Percentiles rank a stretch among this genome's conserved stretches.
These are phyloP conservation scores for Groenewaldozyma sp. DNA, from an alignment of 1,139 yeast genomes.

Conservation along the genomic window DNA sequence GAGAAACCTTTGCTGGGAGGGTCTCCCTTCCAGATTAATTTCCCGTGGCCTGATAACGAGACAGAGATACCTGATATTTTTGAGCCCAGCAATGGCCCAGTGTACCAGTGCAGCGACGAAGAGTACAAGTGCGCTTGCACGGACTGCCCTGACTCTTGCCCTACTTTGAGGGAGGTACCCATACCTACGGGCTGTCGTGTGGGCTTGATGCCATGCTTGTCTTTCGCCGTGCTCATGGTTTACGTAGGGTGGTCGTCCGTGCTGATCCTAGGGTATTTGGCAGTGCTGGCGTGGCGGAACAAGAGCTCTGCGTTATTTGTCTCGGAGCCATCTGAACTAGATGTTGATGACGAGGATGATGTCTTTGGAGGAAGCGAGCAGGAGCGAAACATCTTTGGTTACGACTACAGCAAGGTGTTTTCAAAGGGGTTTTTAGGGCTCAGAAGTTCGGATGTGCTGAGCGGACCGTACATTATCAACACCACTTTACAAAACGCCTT, in stretches of 20 bases:
- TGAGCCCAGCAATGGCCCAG: slow-evolving; percentile 28
- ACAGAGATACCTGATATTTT: slow-evolving; percentile 26
- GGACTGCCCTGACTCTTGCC: slow-evolving; percentile 80
- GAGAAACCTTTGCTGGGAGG: slow-evolving; percentile 92
- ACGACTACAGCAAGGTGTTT: slow-evolving; percentile 4
- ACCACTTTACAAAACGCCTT: slow-evolving; percentile 37
- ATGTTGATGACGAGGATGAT: slow-evolving; percentile 18
- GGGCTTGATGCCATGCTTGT: slow-evolving; percentile 63
- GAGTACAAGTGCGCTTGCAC: slow-evolving; percentile 81
- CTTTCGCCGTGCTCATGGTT: slow-evolving; percentile 47
- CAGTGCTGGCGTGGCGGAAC: slow-evolving; percentile 6
- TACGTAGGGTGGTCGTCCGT: slow-evolving; percentile 36
- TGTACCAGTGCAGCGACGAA: slow-evolving; percentile 51
- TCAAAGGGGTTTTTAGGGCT: slow-evolving; percentile 5
- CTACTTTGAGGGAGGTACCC: slow-evolving; percentile 38
- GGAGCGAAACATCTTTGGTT: slow-evolving; percentile 10
- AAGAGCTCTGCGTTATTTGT: slow-evolving; percentile 14
- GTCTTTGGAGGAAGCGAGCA: slow-evolving; percentile 8
- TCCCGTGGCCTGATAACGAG: slow-evolving; percentile 34
- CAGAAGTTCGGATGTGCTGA: slow-evolving; percentile 14
- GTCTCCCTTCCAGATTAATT: slow-evolving; percentile 89
- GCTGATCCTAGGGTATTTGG: slow-evolving; percentile 5
- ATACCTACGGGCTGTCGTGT: slow-evolving; percentile 41
- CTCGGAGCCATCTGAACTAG: slow-evolving; percentile 20
- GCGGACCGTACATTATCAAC: slow-evolving; percentile 36